Evolutionary conservation across 1,139 yeast genomes (phyloP), one percentile per base, ranked within the genome.

Genomic region (Candida sanyaensis): DNA sequence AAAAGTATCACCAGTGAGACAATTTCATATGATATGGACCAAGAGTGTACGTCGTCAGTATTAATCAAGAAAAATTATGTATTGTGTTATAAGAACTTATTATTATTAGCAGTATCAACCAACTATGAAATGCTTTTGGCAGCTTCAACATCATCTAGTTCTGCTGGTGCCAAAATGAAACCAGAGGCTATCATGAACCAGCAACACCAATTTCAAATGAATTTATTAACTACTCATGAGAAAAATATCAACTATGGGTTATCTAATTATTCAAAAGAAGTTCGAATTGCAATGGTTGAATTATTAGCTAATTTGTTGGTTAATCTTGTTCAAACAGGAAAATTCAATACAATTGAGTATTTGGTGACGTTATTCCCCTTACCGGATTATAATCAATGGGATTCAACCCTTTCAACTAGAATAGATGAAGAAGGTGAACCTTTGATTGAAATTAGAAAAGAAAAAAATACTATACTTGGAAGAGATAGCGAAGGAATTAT

Each of bases 111-210:
- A 7, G 63, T 69, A 2, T 60, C 73, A 5, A 56, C 78, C 7
- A 66, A 72, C 53, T 75, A 75, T 53, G 79, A 74, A 53, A 59
- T 60, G 40, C 59, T 75, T 36, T 58, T 73, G 45, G 66, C 73
- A 1, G 53, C 63, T 10, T 71, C 77, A 4, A 66, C 78, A 2
- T 65, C 77, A 0, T 64, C 75, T 5, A 55, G 68, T 7, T 63
- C 74, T 0, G 64, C 73, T 1, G 73, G 75, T 3, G 68, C 77
- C 5, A 74, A 74, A 53, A 52, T 72, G 63, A 74, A 73, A 46
- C 79, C 80, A 0, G 80, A 75, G 44, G 56, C 71, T 0, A 64
- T 75, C 30, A 73, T 75, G 78, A 46, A 62, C 8, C 75, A 66
- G 43, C 80, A 75, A 50, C 66, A 73, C 51, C 71, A 61, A 48